Evolutionary conservation across 176 grass and related monocot genomes (phyloP), one percentile per base, ranked within the genome.

Genomic region (Oryza glumipatula): DNA sequence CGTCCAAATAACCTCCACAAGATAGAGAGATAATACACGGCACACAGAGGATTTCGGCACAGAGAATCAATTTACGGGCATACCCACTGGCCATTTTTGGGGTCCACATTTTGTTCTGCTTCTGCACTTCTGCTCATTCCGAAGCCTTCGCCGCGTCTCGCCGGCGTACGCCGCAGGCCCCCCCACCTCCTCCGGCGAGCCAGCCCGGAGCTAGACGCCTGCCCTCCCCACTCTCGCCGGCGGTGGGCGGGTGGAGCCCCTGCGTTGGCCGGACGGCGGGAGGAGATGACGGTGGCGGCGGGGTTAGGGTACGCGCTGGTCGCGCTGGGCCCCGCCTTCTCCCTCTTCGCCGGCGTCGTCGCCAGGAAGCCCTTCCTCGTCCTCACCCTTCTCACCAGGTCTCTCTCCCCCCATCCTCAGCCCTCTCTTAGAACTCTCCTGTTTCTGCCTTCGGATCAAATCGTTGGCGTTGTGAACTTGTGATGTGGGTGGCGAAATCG

Each of bases 371-470:
- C 96, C 77, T 98, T 95, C 91, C 88, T 98, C 79, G 88, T 98
- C 79, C 93, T 98, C 80, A 93, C 91, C 70, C 89, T 98, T 83
- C 93, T 95, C 84, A 85, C 93, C 86, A 95, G 95, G 95, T 97
- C 48, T 38, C 48, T 38, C 43, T 30, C 33, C 49, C 61, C 61
- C 14, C 26, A 32, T 6, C 23, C 66, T 65, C 76, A 49, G 15
- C 73, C 23, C 5, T 77, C 48, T 49, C 22, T 67, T 14, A 32
- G 2, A 67, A 45, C 35, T 14, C 35, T 10, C 21, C 39, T 67
- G 36, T 19, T 5, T 10, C 33, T 46, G 33, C 68, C 0, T 77
- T 49, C 36, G n/a, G 19, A 14, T 74, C 80, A 51, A 70, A 65
- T 43, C 54, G 8, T 32, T 32, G 63, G 26, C 49, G 65, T 41